phyloP scores from a whole-genome alignment of 1,139 yeast genomes.

The Zygosaccharomyces sapae region DNA sequence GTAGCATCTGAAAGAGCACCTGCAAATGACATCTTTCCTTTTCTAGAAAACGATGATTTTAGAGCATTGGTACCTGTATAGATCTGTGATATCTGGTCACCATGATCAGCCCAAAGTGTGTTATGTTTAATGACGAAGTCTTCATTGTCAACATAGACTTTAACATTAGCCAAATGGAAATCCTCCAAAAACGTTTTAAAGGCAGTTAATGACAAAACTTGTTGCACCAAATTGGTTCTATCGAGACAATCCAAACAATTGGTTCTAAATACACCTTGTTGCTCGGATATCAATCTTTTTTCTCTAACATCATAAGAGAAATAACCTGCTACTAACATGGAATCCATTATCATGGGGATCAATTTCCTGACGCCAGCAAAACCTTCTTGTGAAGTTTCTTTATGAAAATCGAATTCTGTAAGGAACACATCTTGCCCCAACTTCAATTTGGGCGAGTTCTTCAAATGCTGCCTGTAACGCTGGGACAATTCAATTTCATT shows the following conservation, averaged over 20 bases:
- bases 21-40: constrained; percentile 93
- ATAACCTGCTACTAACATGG: constrained; percentile 75
- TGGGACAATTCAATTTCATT: constrained; percentile 70
- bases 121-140: constrained; percentile 68
- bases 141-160: constrained; percentile 30
- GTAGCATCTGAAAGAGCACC: constrained; percentile 96
- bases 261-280: constrained; percentile 84
- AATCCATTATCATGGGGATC: constrained; percentile 56
- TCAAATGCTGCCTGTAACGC: constrained; percentile 57
- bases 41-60: constrained; percentile 87
- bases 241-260: constrained; percentile 95
- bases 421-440: constrained; percentile 49
- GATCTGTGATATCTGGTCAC: constrained; percentile 93
- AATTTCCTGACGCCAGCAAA: constrained; percentile 78
- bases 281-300: constrained; percentile 58
- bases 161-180: constrained; percentile 36
- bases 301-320: constrained; percentile 57
- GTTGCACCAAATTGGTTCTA: constrained; percentile 89
- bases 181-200: constrained; percentile 63
- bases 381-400: constrained; percentile 83
- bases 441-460: constrained; percentile 33
- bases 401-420: constrained; percentile 91
- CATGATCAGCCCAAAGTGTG: constrained; percentile 95
- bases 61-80: constrained; percentile 97
- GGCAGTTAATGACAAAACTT: constrained; percentile 66